Evolutionary conservation across 768 basidiomycete species (phyloP), one percentile per base, ranked within the genome.

Genomic region (Auricularia sp.): DNA sequence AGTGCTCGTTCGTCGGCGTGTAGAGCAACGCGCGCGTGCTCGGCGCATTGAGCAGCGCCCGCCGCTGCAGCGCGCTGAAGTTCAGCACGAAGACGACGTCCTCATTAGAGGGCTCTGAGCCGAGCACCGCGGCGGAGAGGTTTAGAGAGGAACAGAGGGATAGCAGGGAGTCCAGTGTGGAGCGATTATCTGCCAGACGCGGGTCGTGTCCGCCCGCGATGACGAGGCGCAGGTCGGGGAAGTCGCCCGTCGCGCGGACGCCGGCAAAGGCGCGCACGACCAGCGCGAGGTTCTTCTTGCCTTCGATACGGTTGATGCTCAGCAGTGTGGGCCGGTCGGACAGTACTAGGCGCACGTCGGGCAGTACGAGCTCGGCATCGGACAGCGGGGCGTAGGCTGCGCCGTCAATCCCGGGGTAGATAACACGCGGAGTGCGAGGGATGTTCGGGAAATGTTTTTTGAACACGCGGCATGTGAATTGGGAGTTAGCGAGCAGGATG

Each of bases 341-440:
- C 23, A 59, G 3, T 2, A 59, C 56, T 1, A 14, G 56, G 11
- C 23, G 56, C 14, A 59, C 56, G 10, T 59, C 56, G 4, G 23
- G 23, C 10, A 29, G 4, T 1, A 4, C 11, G 23, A 34, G 29
- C 29, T 59, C 56, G 7, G 29, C 10, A 4, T 34, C 16, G 14
- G 56, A 59, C 29, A 59, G 34, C 23, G 56, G 56, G 8, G 82
- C 83, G 69, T 96, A 98, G 0, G 86, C 86, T 3, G 81, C 76
- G 18, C 92, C 77, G 68, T 97, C 93, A 66, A 99, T 93, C 0
- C 94, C 93, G 1, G 97, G 97, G 72, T 98, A 94, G n/a, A 98
- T 86, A n/a, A 97, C 87, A 44, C 78, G 80, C 3, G 89, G 92
- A 0, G 74, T 77, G 33, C 78, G 77, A 1, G 64, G 67, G 53